Evolutionary conservation across 2,329 filamentous ascomycete genomes (phyloP), one percentile per base, ranked within the genome.

Genomic region (Neopestalotiopsis sp.): DNA sequence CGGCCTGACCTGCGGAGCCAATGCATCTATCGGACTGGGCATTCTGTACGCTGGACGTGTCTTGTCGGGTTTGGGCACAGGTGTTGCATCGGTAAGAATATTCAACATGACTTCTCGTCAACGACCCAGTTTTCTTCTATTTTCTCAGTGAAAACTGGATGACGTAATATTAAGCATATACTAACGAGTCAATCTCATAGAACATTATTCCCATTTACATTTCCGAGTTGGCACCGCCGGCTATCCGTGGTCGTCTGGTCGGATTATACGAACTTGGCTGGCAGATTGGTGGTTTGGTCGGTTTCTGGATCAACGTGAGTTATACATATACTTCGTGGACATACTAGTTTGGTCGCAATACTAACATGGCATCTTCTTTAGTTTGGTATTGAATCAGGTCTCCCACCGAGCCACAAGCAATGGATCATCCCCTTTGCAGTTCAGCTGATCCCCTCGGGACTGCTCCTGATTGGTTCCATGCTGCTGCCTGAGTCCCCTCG

Each of bases 1-100:
- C 83, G 64, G 75, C 90, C 70, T 92, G 88, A 78, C 84, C 84
- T 70, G 76, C 90, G 14, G 90, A 89, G 72, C 85, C 89, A 40
- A 88, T 86, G 65, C 69, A 90, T 67, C 90, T 89, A 86, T 75
- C 90, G 49, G 88, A 86, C 66, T 90, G 38, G 88, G 87, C 10
- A 75, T 83, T 70, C 79, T 88, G 28, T 87, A 87, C 69, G 84
- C 78, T 40, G 85, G 86, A 2, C 80, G 86, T 57, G 86, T 86
- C 42, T 80, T 88, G 61, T 84, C 84, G n/a, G 85, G 86, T 61
- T 68, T 87, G 34, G 84, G 83, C 17, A 83, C 85, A 17, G 65
- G 65, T 61, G 65, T 61, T 34, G 63, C 63, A 66, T 66, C 63
- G 42, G 70, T 72, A 70, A 34, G 68, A 68, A 12, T 68, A 57